Evolutionary conservation across 2,329 filamentous ascomycete genomes (phyloP), one percentile per base, ranked within the genome.

Genomic region (Ophiostoma pallidulum): DNA sequence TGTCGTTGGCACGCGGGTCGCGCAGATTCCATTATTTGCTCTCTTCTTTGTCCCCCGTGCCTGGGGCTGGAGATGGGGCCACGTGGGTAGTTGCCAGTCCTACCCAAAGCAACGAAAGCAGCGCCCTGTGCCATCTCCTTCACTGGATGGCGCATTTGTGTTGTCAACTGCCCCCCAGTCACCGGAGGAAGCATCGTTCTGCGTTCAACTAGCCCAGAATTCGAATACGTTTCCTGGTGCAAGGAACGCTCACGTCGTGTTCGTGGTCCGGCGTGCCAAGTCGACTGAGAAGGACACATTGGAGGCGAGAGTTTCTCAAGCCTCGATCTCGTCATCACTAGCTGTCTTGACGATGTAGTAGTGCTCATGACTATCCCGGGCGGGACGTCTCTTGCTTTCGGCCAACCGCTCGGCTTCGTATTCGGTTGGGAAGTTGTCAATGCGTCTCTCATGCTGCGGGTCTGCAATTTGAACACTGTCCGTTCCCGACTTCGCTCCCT

Each of bases 341-440:
- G 44, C 41, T 51, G 52, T 19, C 41, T 49, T n/a, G 31, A 47
- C 20, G 52, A 55, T 35, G 41, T 49, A 53, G 51, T 58, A 57
- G 6, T 56, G 54, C 2, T 48, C 40, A 39, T 55, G 51, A 4
- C 47, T 59, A 40, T 56, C 50, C 16, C 54, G 51, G 9, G 58
- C 60, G 3, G 49, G 46, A 4, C 51, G 56, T 33, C 55, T 47
- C 39, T 41, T 40, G 41, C 22, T 40, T 53, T 64, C 62, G 42
- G 56, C 60, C 51, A 64, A 40, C 22, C 50, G 49, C 48, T 64
- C 62, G 9, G 57, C 57, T 42, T 53, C 52, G 26, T 50, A 33
- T 33, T 55, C 57, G 19, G 50, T 31, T 22, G 62, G 62, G 53
- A 62, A 62, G 10, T 18, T 33, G 4, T 33, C 18, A 41, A 51